Conservation (phyloP, 2,329 filamentous ascomycete species). For the Macrophomina tecta region DNA sequence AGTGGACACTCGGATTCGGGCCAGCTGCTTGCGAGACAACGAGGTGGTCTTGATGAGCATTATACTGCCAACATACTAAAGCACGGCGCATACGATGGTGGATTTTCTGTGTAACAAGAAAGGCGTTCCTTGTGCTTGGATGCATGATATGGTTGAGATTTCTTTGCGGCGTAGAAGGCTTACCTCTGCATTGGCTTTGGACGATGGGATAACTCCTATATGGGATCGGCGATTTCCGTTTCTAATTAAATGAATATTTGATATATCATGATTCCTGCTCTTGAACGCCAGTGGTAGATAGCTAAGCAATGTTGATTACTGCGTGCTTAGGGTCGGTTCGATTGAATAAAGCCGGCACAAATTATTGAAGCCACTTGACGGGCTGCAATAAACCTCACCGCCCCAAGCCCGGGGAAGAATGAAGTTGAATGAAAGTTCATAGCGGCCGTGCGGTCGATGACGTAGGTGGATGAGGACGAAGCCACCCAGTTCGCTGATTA, state of each 20-base stretch:
- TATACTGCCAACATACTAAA: background rate
- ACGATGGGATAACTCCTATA: too few relatives aligned
- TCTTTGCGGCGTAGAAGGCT: too few relatives aligned
- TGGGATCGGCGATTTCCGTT: too few relatives aligned
- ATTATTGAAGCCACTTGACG: too few relatives aligned
- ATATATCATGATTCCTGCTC: background rate
- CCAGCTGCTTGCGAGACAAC: slow-evolving; percentile 40
- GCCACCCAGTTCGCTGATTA: background rate
- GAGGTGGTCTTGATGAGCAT: slow-evolving; percentile 14
- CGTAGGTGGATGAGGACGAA: background rate
- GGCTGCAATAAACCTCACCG: too few relatives aligned
- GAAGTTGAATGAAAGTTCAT: background rate
- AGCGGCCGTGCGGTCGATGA: background rate
- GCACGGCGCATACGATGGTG: background rate
- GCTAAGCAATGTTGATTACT: too few relatives aligned
- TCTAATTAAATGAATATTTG: too few relatives aligned
- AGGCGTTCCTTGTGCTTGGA: background rate
- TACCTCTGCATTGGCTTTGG: too few relatives aligned
- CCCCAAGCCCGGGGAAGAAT: background rate
- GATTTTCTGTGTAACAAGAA: background rate
- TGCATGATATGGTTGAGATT: too few relatives aligned
- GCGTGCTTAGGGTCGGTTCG: too few relatives aligned
- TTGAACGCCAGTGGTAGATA: too few relatives aligned
- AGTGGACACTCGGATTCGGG: slow-evolving; percentile 65
- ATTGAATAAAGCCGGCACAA: too few relatives aligned